Evolutionary conservation across 805 yeast genomes (phyloP).

Genomic region (Nakazawaea pomicola): DNA sequence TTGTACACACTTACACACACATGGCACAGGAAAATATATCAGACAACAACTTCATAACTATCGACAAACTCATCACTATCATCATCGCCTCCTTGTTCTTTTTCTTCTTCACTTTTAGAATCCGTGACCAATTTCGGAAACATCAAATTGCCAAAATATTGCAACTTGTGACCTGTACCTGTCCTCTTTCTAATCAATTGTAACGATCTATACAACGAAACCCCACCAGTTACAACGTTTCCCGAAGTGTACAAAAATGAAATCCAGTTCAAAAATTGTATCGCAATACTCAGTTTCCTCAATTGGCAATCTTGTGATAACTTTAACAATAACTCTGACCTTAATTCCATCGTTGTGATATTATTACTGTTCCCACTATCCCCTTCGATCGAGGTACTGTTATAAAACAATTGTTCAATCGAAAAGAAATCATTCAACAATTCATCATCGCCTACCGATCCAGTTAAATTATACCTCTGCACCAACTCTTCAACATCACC

Average conservation of each 20-base stretch:
- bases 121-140: background rate
- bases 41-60: too few relatives aligned
- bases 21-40: too few relatives aligned
- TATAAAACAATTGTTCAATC: background rate
- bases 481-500: background rate
- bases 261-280: slow-evolving; percentile 1
- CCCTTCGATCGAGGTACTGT: too few relatives aligned
- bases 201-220: background rate
- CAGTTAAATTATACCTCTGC: slow-evolving; percentile 1
- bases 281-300: slow-evolving; percentile 7
- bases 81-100: background rate
- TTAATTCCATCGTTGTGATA: background rate
- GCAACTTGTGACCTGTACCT: too few relatives aligned
- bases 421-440: background rate
- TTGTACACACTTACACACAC: too few relatives aligned
- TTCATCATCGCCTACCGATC: background rate
- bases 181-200: too few relatives aligned
- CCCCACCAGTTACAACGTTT: background rate
- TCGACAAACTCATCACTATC: background rate
- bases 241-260: slow-evolving; percentile 1
- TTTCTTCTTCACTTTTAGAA: background rate
- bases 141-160: background rate
- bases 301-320: slow-evolving; percentile 6
- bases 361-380: background rate
- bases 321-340: background rate